Evolutionary conservation across 2,329 filamentous ascomycete genomes (phyloP).

Genomic region (Fusarium compactum): DNA sequence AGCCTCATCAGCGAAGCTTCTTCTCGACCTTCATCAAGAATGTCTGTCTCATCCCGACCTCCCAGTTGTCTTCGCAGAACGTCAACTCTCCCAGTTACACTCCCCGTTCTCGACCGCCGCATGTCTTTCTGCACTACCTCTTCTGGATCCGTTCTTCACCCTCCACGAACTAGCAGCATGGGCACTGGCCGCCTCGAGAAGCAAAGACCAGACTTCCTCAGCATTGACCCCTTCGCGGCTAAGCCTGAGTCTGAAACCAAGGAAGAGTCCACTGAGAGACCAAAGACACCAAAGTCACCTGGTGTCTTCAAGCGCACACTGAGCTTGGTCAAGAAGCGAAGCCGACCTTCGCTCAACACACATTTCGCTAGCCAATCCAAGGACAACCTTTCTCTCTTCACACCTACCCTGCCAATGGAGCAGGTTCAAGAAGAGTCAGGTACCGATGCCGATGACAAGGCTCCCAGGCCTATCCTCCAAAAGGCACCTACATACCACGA

Average conservation of each 20-base stretch:
- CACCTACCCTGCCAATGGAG: conserved; percentile 49
- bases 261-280: conserved; percentile 48
- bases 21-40: conserved; percentile 44
- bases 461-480: conserved; percentile 41
- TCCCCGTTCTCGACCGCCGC: conserved; percentile 50
- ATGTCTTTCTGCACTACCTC: conserved; percentile 52
- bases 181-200: conserved; percentile 52
- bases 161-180: conserved; percentile 60
- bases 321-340: conserved; percentile 67
- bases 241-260: conserved; percentile 49
- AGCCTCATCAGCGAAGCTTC: conserved; percentile 49
- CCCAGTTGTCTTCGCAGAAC: conserved; percentile 48
- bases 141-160: conserved; percentile 52
- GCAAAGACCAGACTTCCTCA: conserved; percentile 62
- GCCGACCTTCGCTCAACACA: conserved; percentile 60
- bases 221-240: conserved; percentile 65
- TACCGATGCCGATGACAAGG: conserved; percentile 41
- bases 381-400: conserved; percentile 49
- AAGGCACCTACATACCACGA: conserved; percentile 61
- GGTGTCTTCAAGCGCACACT: conserved; percentile 66
- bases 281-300: conserved; percentile 57
- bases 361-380: conserved; percentile 52
- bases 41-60: conserved; percentile 34
- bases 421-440: conserved; percentile 51
- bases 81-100: conserved; percentile 52